Percentiles rank a stretch among this genome's conserved stretches.
These are phyloP conservation scores for Tolypocladium album DNA, from an alignment of 2,329 filamentous ascomycete genomes.

Conservation along the genomic window DNA sequence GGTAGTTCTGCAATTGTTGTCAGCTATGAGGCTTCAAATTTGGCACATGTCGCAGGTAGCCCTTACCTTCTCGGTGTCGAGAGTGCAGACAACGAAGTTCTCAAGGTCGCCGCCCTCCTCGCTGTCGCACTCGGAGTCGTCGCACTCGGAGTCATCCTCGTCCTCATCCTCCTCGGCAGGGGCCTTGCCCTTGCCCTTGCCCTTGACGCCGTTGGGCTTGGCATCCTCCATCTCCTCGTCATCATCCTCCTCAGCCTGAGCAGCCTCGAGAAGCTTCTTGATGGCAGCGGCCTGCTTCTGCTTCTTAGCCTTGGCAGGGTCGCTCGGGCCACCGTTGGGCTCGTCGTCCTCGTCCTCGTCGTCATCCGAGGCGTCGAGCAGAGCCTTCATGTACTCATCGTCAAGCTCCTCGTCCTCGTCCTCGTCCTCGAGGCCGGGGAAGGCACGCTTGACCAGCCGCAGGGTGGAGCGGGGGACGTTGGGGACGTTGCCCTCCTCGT, in stretches of 20 bases:
- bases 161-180: slow-evolving; percentile 50
- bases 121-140: slow-evolving; percentile 55
- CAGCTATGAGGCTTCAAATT: slow-evolving; percentile 8
- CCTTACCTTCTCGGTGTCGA: slow-evolving; percentile 81
- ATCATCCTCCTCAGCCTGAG: slow-evolving; percentile 42
- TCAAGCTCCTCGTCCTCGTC: slow-evolving; percentile 55
- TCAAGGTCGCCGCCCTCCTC: slow-evolving; percentile 60
- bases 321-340: slow-evolving; percentile 80
- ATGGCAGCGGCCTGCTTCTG: slow-evolving; percentile 67
- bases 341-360: slow-evolving; percentile 52
- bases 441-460: slow-evolving; percentile 73
- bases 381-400: slow-evolving; percentile 50
- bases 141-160: slow-evolving; percentile 49
- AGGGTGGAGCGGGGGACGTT: slow-evolving; percentile 69
- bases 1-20: slow-evolving; percentile 59
- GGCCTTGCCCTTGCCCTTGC: slow-evolving; percentile 60
- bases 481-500: slow-evolving; percentile 50
- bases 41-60: background rate
- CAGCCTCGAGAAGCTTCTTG: slow-evolving; percentile 65
- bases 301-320: slow-evolving; percentile 82
- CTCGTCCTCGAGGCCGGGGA: slow-evolving; percentile 37
- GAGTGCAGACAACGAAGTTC: slow-evolving; percentile 89
- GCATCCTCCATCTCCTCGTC: slow-evolving; percentile 68
- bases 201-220: slow-evolving; percentile 45
- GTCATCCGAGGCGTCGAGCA: slow-evolving; percentile 38